These are phyloP conservation scores for Porpolomopsis calyptriformis DNA, from an alignment of 768 basidiomycete species.

Conservation along the genomic window DNA sequence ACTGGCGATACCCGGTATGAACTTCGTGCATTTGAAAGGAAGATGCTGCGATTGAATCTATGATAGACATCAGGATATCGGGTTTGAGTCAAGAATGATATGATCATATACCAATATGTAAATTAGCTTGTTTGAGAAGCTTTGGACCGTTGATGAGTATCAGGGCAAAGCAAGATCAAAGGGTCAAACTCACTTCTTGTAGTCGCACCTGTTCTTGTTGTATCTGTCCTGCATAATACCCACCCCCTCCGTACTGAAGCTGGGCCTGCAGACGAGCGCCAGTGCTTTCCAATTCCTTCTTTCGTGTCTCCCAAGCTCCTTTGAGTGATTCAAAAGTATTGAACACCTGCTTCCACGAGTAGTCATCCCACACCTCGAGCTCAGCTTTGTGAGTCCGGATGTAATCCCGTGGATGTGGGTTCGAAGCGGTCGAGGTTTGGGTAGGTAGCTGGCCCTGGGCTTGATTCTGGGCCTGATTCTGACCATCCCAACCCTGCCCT, in stretches of 20 bases:
- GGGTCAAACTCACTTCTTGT: slow-evolving; percentile 39
- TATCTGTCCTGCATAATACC: slow-evolving; percentile 35
- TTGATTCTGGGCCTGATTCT: slow-evolving; percentile 14
- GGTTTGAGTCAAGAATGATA: slow-evolving; percentile 7
- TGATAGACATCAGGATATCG: neutral
- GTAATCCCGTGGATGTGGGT: slow-evolving; percentile 58
- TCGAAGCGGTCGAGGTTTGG: slow-evolving; percentile 15
- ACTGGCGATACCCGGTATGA: slow-evolving; percentile 61
- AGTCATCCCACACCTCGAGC: slow-evolving; percentile 61
- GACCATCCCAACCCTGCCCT: slow-evolving; percentile 32
- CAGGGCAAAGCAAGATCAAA: slow-evolving; percentile 3
- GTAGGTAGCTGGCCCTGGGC: neutral
- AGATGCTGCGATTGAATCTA: slow-evolving; percentile 59
- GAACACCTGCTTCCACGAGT: slow-evolving; percentile 64
- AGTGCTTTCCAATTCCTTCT: slow-evolving; percentile 41
- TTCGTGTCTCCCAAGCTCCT: slow-evolving; percentile 51
- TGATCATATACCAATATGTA: slow-evolving; percentile 35
- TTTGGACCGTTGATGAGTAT: slow-evolving; percentile 16
- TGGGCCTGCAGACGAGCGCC: slow-evolving; percentile 36
- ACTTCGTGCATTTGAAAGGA: slow-evolving; percentile 72
- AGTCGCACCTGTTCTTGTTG: slow-evolving; percentile 49
- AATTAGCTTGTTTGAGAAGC: slow-evolving; percentile 47
- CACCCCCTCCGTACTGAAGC: slow-evolving; percentile 28
- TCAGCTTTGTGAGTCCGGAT: slow-evolving; percentile 55
- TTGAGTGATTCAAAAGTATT: slow-evolving; percentile 54